Percentiles rank a stretch among this genome's conserved stretches.
phyloP scores from a whole-genome alignment of 2,329 filamentous ascomycete genomes.

The Aspergillus uvarum region DNA sequence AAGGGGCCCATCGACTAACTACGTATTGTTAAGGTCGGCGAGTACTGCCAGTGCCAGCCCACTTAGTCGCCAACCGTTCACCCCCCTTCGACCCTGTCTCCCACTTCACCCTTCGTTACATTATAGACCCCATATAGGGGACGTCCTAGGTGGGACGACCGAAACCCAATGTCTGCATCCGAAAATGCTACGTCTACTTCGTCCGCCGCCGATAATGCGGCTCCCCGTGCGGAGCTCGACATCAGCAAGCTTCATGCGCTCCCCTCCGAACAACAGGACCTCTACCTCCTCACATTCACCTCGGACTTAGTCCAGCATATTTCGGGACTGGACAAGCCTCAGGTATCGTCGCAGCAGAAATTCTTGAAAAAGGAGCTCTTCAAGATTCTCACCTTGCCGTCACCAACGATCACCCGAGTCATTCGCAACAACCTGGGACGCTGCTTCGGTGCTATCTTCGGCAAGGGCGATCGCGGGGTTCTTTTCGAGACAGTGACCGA shows the following conservation, averaged over 20 bases:
- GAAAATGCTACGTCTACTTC: slow-evolving; percentile 32
- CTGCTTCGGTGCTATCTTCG: slow-evolving; percentile 79
- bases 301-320: slow-evolving; percentile 81
- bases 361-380: slow-evolving; percentile 93
- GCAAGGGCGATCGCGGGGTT: slow-evolving; percentile 82
- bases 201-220: slow-evolving; percentile 36
- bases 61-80: background rate
- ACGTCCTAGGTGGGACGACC: slow-evolving; percentile 10
- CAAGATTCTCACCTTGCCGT: slow-evolving; percentile 79
- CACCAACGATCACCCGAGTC: slow-evolving; percentile 81
- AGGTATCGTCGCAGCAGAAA: slow-evolving; percentile 83
- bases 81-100: slow-evolving; percentile 6
- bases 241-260: slow-evolving; percentile 83
- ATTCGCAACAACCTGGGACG: slow-evolving; percentile 85
- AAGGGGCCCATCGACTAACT: slow-evolving; percentile 14
- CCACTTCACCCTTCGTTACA: background rate
- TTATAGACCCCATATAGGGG: slow-evolving; percentile 14
- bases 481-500: slow-evolving; percentile 95
- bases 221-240: slow-evolving; percentile 67
- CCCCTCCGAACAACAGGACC: slow-evolving; percentile 90
- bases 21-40: background rate
- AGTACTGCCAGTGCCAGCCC: background rate
- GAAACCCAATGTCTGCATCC: slow-evolving; percentile 41
- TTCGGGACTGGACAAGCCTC: slow-evolving; percentile 66
- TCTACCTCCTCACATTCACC: slow-evolving; percentile 87